Percentiles rank a stretch among this genome's conserved stretches.
phyloP scores from a whole-genome alignment of 345 rosid species.

The Brassica napus region Da-Ae NC_063443.1:11865501-11866000 shows the following conservation, averaged over 20 bases:
- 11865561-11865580: not conserved
- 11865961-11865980: not conserved
- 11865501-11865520: not conserved
- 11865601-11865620: not conserved
- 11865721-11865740: not conserved
- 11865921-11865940: not conserved
- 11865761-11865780: not conserved
- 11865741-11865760: slow-evolving; percentile 21
- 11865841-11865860: slow-evolving; percentile 10
- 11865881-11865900: not conserved
- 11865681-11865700: not conserved
- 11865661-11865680: slow-evolving; percentile 5
- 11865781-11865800: slow-evolving; percentile 3
- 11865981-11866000: not conserved
- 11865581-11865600: not conserved
- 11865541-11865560: not conserved
- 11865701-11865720: not conserved
- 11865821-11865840: slow-evolving; percentile 15
- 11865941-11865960: not conserved
- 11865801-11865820: not conserved
- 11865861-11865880: slow-evolving; percentile 6
- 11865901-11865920: not conserved
- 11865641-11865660: slow-evolving; percentile 3
- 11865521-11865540: not conserved
- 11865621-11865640: not conserved